Percentiles rank a stretch among this genome's conserved stretches.
phyloP scores from a whole-genome alignment of 441 rosid genomes.

The Pelargonium citronellum region DNA sequence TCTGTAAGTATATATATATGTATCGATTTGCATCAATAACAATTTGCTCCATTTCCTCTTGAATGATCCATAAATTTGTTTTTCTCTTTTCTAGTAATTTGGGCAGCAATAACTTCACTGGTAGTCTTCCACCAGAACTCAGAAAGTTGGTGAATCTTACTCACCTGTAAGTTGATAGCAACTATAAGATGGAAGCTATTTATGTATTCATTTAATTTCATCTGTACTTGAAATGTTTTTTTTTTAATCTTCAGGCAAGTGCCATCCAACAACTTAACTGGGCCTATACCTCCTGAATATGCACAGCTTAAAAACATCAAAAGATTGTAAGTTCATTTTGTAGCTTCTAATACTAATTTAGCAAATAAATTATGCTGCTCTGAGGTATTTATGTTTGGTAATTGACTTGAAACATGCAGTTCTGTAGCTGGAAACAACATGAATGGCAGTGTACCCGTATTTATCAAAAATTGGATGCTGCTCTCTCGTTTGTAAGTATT shows the following conservation, averaged over 20 bases:
- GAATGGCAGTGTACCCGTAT: neutral
- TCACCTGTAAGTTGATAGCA: neutral
- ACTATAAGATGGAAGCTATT: neutral
- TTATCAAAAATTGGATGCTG: neutral
- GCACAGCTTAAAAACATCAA: neutral
- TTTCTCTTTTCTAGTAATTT: neutral
- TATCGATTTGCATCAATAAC: neutral
- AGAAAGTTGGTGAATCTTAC: neutral
- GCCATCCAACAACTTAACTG: slow-evolving; percentile 1
- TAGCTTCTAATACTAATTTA: no score
- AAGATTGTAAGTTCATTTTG: neutral
- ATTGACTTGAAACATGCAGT: neutral
- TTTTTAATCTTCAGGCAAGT: neutral
- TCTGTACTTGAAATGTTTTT: neutral
- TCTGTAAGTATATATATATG: neutral
- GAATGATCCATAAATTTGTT: neutral
- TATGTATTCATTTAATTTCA: no score
- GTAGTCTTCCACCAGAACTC: neutral
- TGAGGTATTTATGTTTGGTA: neutral
- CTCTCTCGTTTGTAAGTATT: slow-evolving; percentile 2
- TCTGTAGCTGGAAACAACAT: slow-evolving; percentile 7
- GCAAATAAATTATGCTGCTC: neutral
- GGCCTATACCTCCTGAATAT: neutral
- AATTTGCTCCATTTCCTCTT: neutral
- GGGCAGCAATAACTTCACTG: slow-evolving; percentile 4